Base-by-base conservation (phyloP, 78 protist genomes). In the Cavenderia fasciculata region DNA sequence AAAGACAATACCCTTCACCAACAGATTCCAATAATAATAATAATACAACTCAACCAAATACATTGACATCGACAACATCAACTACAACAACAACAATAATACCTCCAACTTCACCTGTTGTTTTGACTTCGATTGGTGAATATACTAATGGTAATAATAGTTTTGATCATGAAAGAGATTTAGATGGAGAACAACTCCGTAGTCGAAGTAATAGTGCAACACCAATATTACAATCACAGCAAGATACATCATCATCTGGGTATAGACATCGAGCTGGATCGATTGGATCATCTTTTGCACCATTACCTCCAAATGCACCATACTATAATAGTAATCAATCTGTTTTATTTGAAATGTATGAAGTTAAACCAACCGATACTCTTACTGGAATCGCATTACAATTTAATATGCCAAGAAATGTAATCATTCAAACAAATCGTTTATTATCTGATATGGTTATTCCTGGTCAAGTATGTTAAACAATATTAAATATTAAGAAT, bases 361-460 rank as follows among this genome's bases (percentile, higher is more conserved):
- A 57, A 21, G 90, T 82, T 31, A 82, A 82, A 57, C 54, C 76
- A n/a, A 82, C 74, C 31, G 90, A 82, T 44, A 82, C 90, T 14
- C 90, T 82, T 10, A 43, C 78, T 44, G 90, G 90, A 29, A 82
- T 82, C 23, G 34, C 90, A 21, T 27, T 82, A 1, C 90, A 82
- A 68, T 82, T 68, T 23, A 40, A 66, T 10, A 82, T 82, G 90
- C 90, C 90, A 29, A 65, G 90, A 57, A 71, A 82, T 56, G 34
- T 82, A 2, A 21, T 82, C 6, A 43, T 82, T 14, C 90, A 82
- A 68, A 49, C 90, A 12, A 82, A 82, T 57, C 56, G 90, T 31
- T 51, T 78, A 52, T 49, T 52, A 29, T 82, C 90, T 57, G 90
- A 82, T 16, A 82, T 56, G 57, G 43, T 65, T 29, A 77, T 62